A percentile compares a stretch with the other conserved stretches of the same genome.
Conservation (phyloP, 345 rosid genomes). For the Eucalyptus lansdowneana region DNA sequence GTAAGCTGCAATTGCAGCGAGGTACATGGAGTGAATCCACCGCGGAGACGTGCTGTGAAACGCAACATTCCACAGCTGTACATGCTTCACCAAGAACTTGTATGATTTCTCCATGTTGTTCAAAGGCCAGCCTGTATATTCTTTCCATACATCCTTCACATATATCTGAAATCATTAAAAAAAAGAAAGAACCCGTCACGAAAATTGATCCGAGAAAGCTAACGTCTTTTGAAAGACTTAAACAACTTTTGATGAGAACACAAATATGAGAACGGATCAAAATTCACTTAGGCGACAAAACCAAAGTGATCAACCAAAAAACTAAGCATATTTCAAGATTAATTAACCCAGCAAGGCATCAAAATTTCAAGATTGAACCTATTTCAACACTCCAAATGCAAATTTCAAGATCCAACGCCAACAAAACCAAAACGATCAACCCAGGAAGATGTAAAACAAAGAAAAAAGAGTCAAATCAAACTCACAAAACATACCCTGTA, state of each 20-base stretch:
- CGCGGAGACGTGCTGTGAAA: slow-evolving; percentile 87
- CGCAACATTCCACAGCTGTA: slow-evolving; percentile 90
- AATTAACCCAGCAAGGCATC: not conserved
- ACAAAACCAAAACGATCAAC: not conserved
- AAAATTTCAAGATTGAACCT: not conserved
- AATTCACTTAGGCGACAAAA: not conserved
- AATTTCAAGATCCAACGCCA: not conserved
- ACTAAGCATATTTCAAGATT: not conserved
- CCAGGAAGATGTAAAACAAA: not conserved
- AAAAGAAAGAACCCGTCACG: not conserved
- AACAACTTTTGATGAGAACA: not conserved
- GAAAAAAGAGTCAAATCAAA: not conserved
- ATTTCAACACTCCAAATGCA: not conserved
- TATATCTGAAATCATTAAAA: slow-evolving; percentile 27
- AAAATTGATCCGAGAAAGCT: not conserved
- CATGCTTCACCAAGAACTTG: slow-evolving; percentile 97
- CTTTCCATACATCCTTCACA: slow-evolving; percentile 98
- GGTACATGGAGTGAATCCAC: slow-evolving; percentile 82
- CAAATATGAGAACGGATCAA: not conserved
- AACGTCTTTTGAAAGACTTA: not conserved
- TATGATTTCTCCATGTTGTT: slow-evolving; percentile 88
- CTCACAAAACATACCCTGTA: slow-evolving; percentile 34
- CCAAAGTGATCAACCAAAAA: not conserved
- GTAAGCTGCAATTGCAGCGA: slow-evolving; percentile 94
- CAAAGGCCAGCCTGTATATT: slow-evolving; percentile 95